Percentiles rank a stretch among this genome's conserved stretches.
Conservation (phyloP, 2,329 filamentous ascomycete species). For the Ophiocordyceps sinensis region DNA sequence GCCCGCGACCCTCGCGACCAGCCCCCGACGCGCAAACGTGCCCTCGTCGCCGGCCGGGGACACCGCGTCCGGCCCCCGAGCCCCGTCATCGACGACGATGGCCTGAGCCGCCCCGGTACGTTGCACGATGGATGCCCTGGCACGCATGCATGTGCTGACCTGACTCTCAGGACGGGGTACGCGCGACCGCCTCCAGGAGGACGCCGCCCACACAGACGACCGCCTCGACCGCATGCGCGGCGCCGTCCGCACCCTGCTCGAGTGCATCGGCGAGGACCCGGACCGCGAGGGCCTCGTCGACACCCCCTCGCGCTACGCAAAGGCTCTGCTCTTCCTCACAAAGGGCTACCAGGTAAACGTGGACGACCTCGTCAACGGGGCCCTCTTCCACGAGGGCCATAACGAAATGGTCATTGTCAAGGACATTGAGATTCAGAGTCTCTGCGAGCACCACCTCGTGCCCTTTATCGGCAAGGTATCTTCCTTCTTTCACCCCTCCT, state of each 20-base stretch:
- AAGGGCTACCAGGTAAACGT: slow-evolving; percentile 95
- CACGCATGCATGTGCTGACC: no score
- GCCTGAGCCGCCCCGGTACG: slow-evolving; percentile 1
- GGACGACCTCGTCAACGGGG: slow-evolving; percentile 77
- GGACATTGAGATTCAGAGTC: slow-evolving; percentile 86
- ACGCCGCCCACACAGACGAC: slow-evolving; percentile 22
- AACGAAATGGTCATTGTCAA: slow-evolving; percentile 97
- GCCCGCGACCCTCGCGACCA: slow-evolving; percentile 47
- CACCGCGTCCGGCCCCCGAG: slow-evolving; percentile 22
- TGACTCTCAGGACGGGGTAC: slow-evolving; percentile 41
- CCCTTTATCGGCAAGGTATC: slow-evolving; percentile 84
- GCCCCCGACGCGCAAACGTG: slow-evolving; percentile 25
- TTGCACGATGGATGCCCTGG: no score
- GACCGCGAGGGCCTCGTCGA: slow-evolving; percentile 49
- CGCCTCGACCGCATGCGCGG: slow-evolving; percentile 44
- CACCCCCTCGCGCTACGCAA: slow-evolving; percentile 77
- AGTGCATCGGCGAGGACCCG: slow-evolving; percentile 55
- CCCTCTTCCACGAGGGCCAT: slow-evolving; percentile 92
- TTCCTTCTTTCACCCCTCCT: no score
- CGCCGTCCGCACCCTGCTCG: slow-evolving; percentile 51
- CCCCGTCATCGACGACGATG: slow-evolving; percentile 35
- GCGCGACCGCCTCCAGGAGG: slow-evolving; percentile 45
- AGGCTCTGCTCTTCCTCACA: slow-evolving; percentile 91
- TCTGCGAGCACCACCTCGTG: slow-evolving; percentile 96
- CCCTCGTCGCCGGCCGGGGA: slow-evolving; percentile 6